Percentiles rank a stretch among this genome's conserved stretches.
Conservation (phyloP, 169 alveolate genomes). For the Blepharisma undulans region DNA sequence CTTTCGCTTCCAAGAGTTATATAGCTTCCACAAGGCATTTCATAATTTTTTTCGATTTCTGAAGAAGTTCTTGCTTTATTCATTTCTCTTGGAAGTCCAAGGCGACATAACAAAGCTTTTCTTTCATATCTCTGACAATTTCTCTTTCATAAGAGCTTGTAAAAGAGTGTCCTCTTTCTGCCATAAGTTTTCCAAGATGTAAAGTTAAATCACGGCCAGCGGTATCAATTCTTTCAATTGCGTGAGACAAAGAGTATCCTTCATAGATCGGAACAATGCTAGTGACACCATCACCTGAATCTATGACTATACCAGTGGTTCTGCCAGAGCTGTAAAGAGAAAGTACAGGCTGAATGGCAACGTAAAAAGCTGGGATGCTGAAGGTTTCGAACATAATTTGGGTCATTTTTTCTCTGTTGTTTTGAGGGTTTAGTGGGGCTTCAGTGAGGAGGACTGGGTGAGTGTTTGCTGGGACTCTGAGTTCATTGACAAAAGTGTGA, state of each 20-base stretch:
- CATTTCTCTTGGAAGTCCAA: constrained; percentile 95
- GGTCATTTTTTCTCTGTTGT: constrained; percentile 96
- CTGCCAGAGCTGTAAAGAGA: constrained; percentile 99
- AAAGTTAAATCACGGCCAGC: constrained; percentile 99
- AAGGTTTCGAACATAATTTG: constrained; percentile 97
- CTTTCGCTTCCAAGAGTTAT: constrained; percentile 95
- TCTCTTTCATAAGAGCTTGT: constrained; percentile 97
- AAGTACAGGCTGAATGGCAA: constrained; percentile 97
- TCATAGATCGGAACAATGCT: constrained; percentile 99
- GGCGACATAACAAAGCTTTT: constrained; percentile 95
- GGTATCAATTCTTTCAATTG: constrained; percentile 93
- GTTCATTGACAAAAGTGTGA: constrained; percentile 96
- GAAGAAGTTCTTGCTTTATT: constrained; percentile 90
- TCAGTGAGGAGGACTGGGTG: constrained; percentile 97
- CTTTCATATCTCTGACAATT: constrained; percentile 98
- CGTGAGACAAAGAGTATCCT: constrained; percentile 98
- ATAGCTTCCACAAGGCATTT: constrained; percentile 97
- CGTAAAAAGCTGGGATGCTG: constrained; percentile 97
- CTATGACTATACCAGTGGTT: constrained; percentile 97
- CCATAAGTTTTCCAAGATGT: constrained; percentile 92
- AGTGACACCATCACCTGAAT: constrained; percentile 99
- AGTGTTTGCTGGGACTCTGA: constrained; percentile 96
- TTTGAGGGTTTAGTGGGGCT: constrained; percentile 97
- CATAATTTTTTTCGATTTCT: constrained; percentile 94
- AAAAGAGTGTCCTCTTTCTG: constrained; percentile 96